Evolutionary conservation across 179 eudicot genomes (phyloP), one percentile per base, ranked within the genome.

Genomic region (Silene noctiflora): DNA sequence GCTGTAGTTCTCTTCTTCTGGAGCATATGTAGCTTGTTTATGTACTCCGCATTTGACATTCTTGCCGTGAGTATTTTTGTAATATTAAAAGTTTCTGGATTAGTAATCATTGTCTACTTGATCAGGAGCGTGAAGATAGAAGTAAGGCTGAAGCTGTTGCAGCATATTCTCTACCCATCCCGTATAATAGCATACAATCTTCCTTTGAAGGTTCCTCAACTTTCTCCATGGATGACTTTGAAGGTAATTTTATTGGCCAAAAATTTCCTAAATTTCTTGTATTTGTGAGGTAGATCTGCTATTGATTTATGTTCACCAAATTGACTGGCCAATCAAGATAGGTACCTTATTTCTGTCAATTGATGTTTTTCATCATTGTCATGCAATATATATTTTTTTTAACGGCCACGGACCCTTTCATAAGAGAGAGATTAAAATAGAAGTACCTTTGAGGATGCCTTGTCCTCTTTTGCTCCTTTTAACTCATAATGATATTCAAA

Each of bases 151-250:
- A 95, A 83, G 87, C 89, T 79, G 85, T 83, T 72, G 83, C 83
- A 56, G 79, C 77, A 67, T 87, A 82, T 71, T 83, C 78, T 77
- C 71, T 73, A 64, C 88, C 87, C 51, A 73, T 80, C 69, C 80
- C 88, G 44, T 86, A 76, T 83, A 77, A 83, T 76, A 76, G 42
- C 66, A 71, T 74, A 76, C 85, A 61, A 21, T 68, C 85, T 72
- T 86, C 85, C 65, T 75, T 73, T 72, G 84, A 81, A 69, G 75
- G 73, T 53, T 17, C 88, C 61, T 88, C 96, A 39, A 75, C 85
- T 35, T 95, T 89, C 81, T 86, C 98, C 59, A 86, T 88, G 87
- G 97, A 91, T 77, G 99, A 95, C 82, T 95, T 95, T 84, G 97
- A 93, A 91, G 99, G 98, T 92, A 86, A 71, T 21, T n/a, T n/a